These are phyloP conservation scores for Nitzschia sp. DNA, from an alignment of 108 stramenopile genomes.

Conservation along the genomic window DNA sequence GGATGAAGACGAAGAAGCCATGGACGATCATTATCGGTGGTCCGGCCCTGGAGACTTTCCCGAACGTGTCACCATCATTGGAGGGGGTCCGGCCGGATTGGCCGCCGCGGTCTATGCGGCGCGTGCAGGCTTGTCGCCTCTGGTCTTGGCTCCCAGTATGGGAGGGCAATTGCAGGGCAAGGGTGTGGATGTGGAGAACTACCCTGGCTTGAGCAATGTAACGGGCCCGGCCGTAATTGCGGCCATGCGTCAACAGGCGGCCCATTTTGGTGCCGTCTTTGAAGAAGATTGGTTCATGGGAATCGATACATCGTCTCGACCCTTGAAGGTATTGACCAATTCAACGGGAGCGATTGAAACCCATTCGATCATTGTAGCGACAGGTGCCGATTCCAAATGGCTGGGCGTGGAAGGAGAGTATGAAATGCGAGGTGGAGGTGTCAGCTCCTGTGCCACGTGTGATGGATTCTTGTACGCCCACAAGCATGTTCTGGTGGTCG, in stretches of 20 bases:
- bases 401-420: constrained; percentile 86
- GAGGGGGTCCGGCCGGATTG: constrained; percentile 92
- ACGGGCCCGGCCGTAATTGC: constrained; percentile 87
- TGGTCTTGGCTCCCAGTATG: constrained; percentile 87
- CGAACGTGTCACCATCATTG: constrained; percentile 88
- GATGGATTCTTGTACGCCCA: constrained; percentile 89
- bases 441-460: constrained; percentile 94
- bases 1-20: constrained; percentile 63
- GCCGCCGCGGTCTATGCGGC: constrained; percentile 93
- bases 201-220: constrained; percentile 83
- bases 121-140: constrained; percentile 82
- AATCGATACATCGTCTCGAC: constrained; percentile 59
- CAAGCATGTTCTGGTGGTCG: constrained; percentile 89
- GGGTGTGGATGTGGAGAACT: constrained; percentile 95
- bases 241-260: constrained; percentile 85
- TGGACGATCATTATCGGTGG: constrained; percentile 74
- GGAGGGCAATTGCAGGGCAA: constrained; percentile 94
- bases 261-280: constrained; percentile 78
- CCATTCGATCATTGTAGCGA: constrained; percentile 91
- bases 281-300: constrained; percentile 71
- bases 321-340: constrained; percentile 71
- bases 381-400: constrained; percentile 95
- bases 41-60: constrained; percentile 46
- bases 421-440: constrained; percentile 88
- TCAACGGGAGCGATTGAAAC: constrained; percentile 69